phyloP scores from a whole-genome alignment of 768 basidiomycete species.

The button mushroom (Agaricus bisporus) region DNA sequence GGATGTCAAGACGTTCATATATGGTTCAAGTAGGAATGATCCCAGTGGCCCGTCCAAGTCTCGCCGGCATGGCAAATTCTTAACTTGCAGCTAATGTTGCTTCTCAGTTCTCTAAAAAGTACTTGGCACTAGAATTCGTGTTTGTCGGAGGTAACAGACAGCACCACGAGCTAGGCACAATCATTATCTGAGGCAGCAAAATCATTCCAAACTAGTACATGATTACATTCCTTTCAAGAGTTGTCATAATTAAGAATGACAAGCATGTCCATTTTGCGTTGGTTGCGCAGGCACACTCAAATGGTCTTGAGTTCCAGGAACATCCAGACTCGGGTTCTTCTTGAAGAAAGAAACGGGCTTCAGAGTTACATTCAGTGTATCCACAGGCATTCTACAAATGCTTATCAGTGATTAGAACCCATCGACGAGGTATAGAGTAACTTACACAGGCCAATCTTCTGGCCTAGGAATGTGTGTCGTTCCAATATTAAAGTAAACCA shows the following conservation, averaged over 20 bases:
- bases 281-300: slow-evolving; percentile 59
- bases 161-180: too few species aligned
- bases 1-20: too few species aligned
- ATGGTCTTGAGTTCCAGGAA: slow-evolving; percentile 66
- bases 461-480: slow-evolving; percentile 80
- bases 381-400: slow-evolving; percentile 68
- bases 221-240: not conserved
- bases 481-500: slow-evolving; percentile 73
- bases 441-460: slow-evolving; percentile 86
- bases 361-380: slow-evolving; percentile 64
- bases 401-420: not conserved
- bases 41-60: too few species aligned
- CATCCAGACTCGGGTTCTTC: slow-evolving; percentile 85
- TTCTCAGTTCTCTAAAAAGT: too few species aligned
- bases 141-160: too few species aligned
- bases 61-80: too few species aligned
- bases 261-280: not conserved
- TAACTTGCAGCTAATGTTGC: too few species aligned
- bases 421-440: not conserved
- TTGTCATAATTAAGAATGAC: not conserved
- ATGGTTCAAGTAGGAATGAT: too few species aligned
- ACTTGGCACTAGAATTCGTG: too few species aligned
- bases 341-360: slow-evolving; percentile 85
- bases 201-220: not conserved
- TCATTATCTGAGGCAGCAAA: not conserved